Conservation (phyloP, 306 rosid genomes). For the Rosa persica region DNA sequence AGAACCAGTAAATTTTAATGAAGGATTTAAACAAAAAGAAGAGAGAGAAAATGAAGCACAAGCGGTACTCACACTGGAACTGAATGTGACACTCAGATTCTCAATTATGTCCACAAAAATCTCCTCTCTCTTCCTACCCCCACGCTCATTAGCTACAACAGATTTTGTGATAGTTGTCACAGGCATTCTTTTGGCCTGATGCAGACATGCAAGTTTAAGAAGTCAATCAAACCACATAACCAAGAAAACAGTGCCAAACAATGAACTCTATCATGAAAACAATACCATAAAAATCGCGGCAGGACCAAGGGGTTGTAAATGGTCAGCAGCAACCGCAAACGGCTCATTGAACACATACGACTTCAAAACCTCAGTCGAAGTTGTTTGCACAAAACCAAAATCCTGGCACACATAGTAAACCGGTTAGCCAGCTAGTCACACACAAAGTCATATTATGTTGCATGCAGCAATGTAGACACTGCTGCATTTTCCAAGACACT, state of each 20-base stretch:
- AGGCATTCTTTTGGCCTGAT: slow-evolving; percentile 88
- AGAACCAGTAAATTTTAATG: not conserved
- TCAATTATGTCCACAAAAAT: slow-evolving; percentile 92
- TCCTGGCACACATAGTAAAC: slow-evolving; percentile 50
- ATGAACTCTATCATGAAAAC: slow-evolving; percentile 5
- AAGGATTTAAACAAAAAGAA: not conserved
- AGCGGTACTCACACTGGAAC: slow-evolving; percentile 73
- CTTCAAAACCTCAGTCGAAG: slow-evolving; percentile 93
- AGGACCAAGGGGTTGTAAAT: slow-evolving; percentile 70
- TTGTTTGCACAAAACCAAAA: slow-evolving; percentile 88
- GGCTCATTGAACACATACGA: slow-evolving; percentile 89
- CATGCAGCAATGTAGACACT: not conserved
- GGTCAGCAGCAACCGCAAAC: slow-evolving; percentile 60
- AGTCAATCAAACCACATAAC: slow-evolving; percentile 31
- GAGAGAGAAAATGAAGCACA: not conserved
- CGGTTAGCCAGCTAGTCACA: slow-evolving; percentile 15
- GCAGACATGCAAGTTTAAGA: slow-evolving; percentile 32
- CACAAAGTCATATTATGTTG: not conserved
- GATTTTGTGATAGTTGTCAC: slow-evolving; percentile 84
- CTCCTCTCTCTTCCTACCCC: slow-evolving; percentile 92
- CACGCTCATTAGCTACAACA: slow-evolving; percentile 86
- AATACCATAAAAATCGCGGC: slow-evolving; percentile 81
- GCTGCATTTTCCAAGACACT: slow-evolving; percentile 24
- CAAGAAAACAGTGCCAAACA: not conserved
- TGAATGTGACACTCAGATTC: slow-evolving; percentile 92